Evolutionary conservation across 2,329 filamentous ascomycete species (phyloP).

Genomic region (Simplicillium aogashimaense): DNA sequence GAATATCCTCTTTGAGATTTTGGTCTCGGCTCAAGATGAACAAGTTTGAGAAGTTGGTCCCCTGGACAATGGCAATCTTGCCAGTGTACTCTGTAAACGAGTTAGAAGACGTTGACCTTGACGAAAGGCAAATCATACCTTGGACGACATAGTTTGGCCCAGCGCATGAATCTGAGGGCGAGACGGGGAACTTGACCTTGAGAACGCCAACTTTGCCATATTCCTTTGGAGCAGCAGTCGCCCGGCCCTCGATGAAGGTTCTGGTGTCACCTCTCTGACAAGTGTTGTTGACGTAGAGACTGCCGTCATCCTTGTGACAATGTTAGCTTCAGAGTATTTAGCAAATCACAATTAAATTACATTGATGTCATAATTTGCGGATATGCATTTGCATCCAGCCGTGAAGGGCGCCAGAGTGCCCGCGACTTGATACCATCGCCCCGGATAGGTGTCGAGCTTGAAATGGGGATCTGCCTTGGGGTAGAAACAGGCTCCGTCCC

Average conservation of each 20-base stretch:
- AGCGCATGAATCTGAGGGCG: conserved; percentile 16
- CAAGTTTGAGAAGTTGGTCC: conserved; percentile 20
- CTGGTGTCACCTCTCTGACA: conserved; percentile 14
- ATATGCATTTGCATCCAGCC: conserved; percentile 20
- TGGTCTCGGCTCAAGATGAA: conserved; percentile 21
- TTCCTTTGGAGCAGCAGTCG: conserved; percentile 14
- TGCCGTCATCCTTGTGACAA: conserved; percentile 16
- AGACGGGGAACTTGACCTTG: conserved; percentile 19
- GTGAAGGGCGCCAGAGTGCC: conserved; percentile 20
- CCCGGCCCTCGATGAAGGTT: conserved; percentile 18
- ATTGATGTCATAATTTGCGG: conserved; percentile 20
- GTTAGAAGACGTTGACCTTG: not conserved
- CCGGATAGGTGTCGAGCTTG: conserved; percentile 18
- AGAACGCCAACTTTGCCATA: conserved; percentile 19
- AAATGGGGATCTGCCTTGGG: conserved; percentile 17
- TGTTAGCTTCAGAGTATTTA: not conserved
- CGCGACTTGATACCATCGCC: conserved; percentile 22
- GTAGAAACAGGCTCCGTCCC: conserved; percentile 21
- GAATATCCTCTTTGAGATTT: conserved; percentile 13
- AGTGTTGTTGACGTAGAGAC: conserved; percentile 21
- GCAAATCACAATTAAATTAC: too few relatives aligned
- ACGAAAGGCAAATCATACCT: conserved; percentile 8
- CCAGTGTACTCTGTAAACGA: conserved; percentile 15
- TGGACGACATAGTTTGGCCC: conserved; percentile 24
- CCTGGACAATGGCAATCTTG: conserved; percentile 21